Base-by-base conservation (phyloP, 306 rosid species). In the Corylus heterophylla region DNA sequence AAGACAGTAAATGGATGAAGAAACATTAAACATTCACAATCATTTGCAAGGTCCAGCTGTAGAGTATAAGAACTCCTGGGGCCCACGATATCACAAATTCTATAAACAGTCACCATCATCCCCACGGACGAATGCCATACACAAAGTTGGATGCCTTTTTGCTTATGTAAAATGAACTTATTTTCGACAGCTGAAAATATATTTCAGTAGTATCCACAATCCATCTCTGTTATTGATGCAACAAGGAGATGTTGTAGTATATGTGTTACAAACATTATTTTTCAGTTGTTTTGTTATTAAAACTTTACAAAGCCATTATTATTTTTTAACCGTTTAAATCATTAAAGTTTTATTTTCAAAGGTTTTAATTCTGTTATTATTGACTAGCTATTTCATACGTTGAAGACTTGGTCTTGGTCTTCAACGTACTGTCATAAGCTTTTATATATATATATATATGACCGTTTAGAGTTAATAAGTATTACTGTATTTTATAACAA, bases 221-320 rank as follows among this genome's bases (percentile, higher is more conserved):
- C 66, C 63, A 50, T 13, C 66, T 12, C 20, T 58, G 9, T 75
- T 76, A 68, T 64, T 76, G 55, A 39, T 61, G 62, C 77, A 80
- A 59, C 42, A 69, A 74, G 75, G 79, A 22, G 22, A 22, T 22
- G 22, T 22, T 22, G 22, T 22, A 22, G 22, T 22, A 22, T 22
- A 22, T 22, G 22, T 22, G 22, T 22, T 22, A 22, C 22, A 22
- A 22, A 22, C 22, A 22, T 22, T 22, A 22, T 22, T 22, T 22
- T 22, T 22, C 22, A 22, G 22, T 22, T 22, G 22, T 22, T 22
- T 22, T 22, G 22, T 22, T 22, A 22, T 22, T 22, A 22, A 22
- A 22, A 22, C 22, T 22, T 22, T 22, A 22, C 22, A 22, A 22
- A 22, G 22, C 22, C 22, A 22, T 22, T 22, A 22, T 22, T 22